Conservation (phyloP, 129 eudicot genomes). For the Saussurea involucrata region DNA sequence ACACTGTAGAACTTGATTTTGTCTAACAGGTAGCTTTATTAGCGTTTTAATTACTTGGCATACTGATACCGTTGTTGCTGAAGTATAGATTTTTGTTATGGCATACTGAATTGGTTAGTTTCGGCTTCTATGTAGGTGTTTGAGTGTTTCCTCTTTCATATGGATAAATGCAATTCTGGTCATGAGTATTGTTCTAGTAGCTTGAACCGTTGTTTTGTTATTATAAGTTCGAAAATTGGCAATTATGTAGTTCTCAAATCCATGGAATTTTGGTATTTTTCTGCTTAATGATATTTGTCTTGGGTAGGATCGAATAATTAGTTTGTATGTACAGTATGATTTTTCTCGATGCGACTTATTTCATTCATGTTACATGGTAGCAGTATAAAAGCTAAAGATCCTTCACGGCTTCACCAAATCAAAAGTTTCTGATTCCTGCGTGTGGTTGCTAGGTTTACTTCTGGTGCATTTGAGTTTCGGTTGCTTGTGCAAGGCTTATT, state of each 20-base stretch:
- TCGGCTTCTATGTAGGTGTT: neutral
- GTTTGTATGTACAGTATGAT: neutral
- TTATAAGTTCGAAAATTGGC: conserved; percentile 3
- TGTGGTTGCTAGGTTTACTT: neutral
- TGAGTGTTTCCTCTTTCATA: neutral
- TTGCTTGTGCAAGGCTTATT: neutral
- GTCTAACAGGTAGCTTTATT: neutral
- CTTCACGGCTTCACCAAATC: neutral
- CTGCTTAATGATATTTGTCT: neutral
- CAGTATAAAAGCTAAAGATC: neutral
- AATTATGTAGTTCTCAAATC: neutral
- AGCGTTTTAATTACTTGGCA: neutral
- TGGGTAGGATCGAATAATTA: neutral
- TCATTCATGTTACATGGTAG: conserved; percentile 1
- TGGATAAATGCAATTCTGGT: neutral
- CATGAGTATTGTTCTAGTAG: neutral
- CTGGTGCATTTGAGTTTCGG: neutral
- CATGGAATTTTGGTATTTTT: conserved; percentile 4
- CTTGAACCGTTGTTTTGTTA: neutral
- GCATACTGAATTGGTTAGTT: neutral
- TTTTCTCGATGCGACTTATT: neutral
- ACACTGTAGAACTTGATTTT: neutral
- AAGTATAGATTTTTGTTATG: neutral
- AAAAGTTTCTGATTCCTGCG: neutral
- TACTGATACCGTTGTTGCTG: neutral